These are phyloP conservation scores for Silene vulgaris DNA, from an alignment of 179 eudicot species.

Conservation along the genomic window DNA sequence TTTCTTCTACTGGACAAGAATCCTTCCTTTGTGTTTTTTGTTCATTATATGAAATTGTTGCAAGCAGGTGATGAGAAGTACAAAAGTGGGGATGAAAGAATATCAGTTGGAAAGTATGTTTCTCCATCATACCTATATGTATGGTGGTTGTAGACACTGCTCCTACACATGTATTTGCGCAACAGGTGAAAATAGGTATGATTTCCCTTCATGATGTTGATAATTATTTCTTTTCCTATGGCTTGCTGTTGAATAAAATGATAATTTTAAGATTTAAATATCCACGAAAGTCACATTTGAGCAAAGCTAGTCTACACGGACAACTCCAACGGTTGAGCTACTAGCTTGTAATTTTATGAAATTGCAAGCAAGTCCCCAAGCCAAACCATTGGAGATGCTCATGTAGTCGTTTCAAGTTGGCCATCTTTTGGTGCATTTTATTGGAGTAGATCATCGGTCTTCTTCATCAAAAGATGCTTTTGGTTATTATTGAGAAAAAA, in stretches of 20 bases:
- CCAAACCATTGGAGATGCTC: no score
- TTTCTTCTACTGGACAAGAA: slow-evolving; percentile 1
- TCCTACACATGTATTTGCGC: slow-evolving; percentile 98
- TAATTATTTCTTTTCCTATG: not conserved
- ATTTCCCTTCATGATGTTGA: slow-evolving; percentile 2
- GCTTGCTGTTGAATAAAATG: not conserved
- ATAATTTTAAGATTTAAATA: not conserved
- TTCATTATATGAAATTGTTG: slow-evolving; percentile 10
- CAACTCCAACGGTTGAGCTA: no score
- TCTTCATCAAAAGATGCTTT: not conserved
- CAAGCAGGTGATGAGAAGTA: slow-evolving; percentile 75
- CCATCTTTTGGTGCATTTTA: not conserved
- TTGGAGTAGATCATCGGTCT: not conserved
- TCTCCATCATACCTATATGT: slow-evolving; percentile 87
- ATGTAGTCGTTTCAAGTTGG: no score
- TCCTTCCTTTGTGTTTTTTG: not conserved
- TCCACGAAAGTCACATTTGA: no score
- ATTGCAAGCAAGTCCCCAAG: no score
- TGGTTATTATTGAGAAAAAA: not conserved
- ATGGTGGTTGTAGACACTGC: slow-evolving; percentile 95
- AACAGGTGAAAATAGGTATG: slow-evolving; percentile 81
- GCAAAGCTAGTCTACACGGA: no score
- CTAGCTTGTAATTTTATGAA: no score
- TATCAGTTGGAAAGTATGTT: slow-evolving; percentile 93
- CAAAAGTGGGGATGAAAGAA: slow-evolving; percentile 85